Evolutionary conservation across 1,139 yeast genomes (phyloP).

Genomic region (Scheffersomyces titani): DNA sequence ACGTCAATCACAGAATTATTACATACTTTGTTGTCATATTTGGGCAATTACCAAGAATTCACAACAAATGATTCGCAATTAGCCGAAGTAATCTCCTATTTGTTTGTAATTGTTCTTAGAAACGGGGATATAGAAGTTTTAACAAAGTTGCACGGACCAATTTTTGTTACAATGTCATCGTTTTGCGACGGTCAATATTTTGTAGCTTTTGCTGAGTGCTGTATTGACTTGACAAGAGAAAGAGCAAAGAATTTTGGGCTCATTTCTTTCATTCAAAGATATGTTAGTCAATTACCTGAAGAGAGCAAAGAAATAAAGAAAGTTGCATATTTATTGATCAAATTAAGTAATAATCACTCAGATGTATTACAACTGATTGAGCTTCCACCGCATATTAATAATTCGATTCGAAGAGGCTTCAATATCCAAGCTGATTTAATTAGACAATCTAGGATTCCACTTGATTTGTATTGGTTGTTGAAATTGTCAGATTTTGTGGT

Average conservation of each 20-base stretch:
- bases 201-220: conserved; percentile 51
- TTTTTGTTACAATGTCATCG: conserved; percentile 36
- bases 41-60: not conserved
- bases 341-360: conserved; percentile 17
- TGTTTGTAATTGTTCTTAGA: conserved; percentile 54
- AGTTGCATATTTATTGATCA: conserved; percentile 47
- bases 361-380: not conserved
- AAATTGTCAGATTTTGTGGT: not conserved
- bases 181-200: conserved; percentile 37
- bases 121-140: conserved; percentile 57
- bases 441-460: not conserved
- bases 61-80: conserved; percentile 8
- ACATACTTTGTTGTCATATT: conserved; percentile 5
- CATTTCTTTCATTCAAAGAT: conserved; percentile 50
- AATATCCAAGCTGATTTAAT: not conserved
- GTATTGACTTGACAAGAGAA: conserved; percentile 42
- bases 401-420: not conserved
- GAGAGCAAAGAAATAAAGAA: conserved; percentile 24
- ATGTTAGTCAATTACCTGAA: conserved; percentile 39
- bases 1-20: conserved; percentile 1
- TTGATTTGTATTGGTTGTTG: not conserved
- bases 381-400: not conserved
- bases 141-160: conserved; percentile 46
- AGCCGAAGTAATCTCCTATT: conserved; percentile 37
- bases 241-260: conserved; percentile 50